Percentiles rank a stretch among this genome's conserved stretches.
These are phyloP conservation scores for Kluyveromyces lactis DNA, from an alignment of 805 yeast genomes.

Conservation along the genomic window DNA sequence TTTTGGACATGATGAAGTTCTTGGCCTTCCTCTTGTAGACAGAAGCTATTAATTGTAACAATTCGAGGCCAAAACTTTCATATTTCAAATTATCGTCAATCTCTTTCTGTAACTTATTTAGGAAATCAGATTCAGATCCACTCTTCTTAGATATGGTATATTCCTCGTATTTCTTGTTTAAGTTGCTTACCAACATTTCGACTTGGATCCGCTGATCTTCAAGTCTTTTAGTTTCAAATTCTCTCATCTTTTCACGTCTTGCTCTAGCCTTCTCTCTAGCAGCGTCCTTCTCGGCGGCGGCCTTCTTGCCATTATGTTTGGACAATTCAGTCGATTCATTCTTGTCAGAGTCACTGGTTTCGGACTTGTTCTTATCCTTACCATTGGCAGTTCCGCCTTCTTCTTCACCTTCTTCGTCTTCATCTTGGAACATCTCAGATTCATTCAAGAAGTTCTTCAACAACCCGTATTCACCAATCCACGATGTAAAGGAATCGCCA, in stretches of 20 bases:
- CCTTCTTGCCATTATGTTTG: constrained; percentile 30
- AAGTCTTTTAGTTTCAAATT: constrained; percentile 47
- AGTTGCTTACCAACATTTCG: constrained; percentile 40
- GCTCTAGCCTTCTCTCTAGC: constrained; percentile 26
- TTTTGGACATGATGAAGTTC: constrained; percentile 64
- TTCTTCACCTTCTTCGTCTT: constrained; percentile 20
- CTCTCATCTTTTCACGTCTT: constrained; percentile 42
- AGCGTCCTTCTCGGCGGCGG: constrained; percentile 20
- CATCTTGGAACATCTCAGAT: constrained; percentile 37
- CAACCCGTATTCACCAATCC: constrained; percentile 72
- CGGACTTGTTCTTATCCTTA: constrained; percentile 3
- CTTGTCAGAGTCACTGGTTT: constrained; percentile 6
- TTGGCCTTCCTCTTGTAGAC: constrained; percentile 70
- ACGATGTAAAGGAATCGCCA: constrained; percentile 68
- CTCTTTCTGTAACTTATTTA: constrained; percentile 46
- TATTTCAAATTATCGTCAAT: constrained; percentile 69
- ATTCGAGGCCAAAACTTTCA: constrained; percentile 92
- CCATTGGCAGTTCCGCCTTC: constrained; percentile 8
- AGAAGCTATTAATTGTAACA: constrained; percentile 74
- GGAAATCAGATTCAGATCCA: constrained; percentile 41
- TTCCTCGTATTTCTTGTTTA: constrained; percentile 39
- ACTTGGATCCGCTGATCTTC: constrained; percentile 42
- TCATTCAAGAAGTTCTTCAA: constrained; percentile 53
- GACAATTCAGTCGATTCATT: constrained; percentile 13
- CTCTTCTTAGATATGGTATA: constrained; percentile 39